Conservation (phyloP, 257 asterid species). For the Gardenia jasminoides region DNA sequence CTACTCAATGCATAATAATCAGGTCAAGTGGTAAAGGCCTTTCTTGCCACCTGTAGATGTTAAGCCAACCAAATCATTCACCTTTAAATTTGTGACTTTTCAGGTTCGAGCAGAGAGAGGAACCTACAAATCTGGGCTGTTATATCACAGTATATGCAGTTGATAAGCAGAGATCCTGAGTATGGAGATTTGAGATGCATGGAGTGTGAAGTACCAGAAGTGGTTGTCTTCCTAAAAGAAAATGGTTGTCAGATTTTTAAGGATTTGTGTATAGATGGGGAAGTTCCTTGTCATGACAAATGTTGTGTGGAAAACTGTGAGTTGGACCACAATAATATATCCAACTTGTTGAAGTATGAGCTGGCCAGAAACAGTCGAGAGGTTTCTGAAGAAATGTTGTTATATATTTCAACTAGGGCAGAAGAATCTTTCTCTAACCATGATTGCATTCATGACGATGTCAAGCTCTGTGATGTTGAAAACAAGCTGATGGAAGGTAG, state of each 20-base stretch:
- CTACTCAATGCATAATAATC: neutral
- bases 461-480: constrained; percentile 15
- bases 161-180: neutral
- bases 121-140: neutral
- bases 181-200: constrained; percentile 6
- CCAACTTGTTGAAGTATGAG: constrained; percentile 22
- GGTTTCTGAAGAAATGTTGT: constrained; percentile 5
- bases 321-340: constrained; percentile 29
- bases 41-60: neutral
- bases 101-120: neutral
- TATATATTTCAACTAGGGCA: constrained; percentile 14
- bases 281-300: constrained; percentile 9
- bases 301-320: constrained; percentile 22
- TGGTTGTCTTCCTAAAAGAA: constrained; percentile 21
- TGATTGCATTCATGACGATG: constrained; percentile 1
- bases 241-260: constrained; percentile 12
- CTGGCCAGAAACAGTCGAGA: constrained; percentile 5
- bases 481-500: constrained; percentile 18
- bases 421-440: constrained; percentile 15
- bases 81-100: neutral
- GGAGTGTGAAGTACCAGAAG: constrained; percentile 16
- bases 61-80: neutral
- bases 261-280: constrained; percentile 10
- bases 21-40: neutral
- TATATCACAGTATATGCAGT: neutral